These are phyloP conservation scores for Serendipita sp. DNA, from an alignment of 768 basidiomycete species.

Conservation along the genomic window DNA sequence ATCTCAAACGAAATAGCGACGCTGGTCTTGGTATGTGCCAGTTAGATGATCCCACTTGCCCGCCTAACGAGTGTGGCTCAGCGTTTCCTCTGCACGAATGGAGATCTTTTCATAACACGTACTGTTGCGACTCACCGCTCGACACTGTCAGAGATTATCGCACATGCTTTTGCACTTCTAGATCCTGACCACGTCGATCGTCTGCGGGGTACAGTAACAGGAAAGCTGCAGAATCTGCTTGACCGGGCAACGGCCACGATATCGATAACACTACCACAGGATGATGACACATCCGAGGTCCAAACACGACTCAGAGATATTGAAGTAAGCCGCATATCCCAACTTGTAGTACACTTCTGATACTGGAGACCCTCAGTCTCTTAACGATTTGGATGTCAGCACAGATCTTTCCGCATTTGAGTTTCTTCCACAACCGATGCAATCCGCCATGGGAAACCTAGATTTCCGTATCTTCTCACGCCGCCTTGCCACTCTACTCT, in stretches of 20 bases:
- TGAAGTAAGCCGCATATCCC: not conserved
- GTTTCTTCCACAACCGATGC: not conserved
- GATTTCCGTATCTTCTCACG: not conserved
- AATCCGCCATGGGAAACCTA: not conserved
- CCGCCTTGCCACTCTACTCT: not conserved
- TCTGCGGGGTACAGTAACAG: not conserved
- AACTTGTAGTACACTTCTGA: not conserved
- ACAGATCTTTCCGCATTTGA: not conserved
- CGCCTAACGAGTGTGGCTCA: not conserved
- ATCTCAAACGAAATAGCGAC: not conserved
- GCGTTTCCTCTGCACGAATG: not conserved
- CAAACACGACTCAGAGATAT: not conserved
- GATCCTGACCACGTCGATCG: not conserved
- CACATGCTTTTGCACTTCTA: not conserved
- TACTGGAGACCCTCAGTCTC: not conserved
- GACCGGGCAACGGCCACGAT: not conserved
- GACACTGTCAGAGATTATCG: not conserved
- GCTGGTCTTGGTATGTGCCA: not conserved
- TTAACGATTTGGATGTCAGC: not conserved
- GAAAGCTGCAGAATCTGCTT: not conserved
- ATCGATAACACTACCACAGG: not conserved
- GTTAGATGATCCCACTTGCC: no score
- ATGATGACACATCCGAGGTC: not conserved
- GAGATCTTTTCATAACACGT: not conserved
- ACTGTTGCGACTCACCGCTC: not conserved